These are phyloP conservation scores for Coemansia sp. DNA, from an alignment of 192 early-diverging fungal genomes.

Conservation along the genomic window DNA sequence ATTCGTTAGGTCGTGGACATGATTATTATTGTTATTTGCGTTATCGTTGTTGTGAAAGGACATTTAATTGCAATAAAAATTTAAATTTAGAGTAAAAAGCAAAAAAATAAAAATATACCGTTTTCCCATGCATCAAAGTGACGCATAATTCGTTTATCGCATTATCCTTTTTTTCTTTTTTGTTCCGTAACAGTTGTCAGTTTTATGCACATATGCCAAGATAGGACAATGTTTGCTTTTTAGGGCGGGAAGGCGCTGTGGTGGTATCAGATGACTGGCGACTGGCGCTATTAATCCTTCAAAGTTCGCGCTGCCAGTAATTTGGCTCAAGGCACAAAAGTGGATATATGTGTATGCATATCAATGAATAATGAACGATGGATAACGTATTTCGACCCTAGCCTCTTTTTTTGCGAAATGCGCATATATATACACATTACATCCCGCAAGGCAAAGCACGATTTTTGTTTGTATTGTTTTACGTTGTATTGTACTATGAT, in stretches of 20 bases:
- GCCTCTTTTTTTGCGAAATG: background rate
- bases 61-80: conserved; percentile 3
- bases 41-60: conserved; percentile 1
- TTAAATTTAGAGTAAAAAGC: background rate
- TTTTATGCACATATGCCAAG: background rate
- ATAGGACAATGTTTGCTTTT: background rate
- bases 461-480: background rate
- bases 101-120: background rate
- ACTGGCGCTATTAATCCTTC: background rate
- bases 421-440: background rate
- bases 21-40: background rate
- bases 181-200: background rate
- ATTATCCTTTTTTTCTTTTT: background rate
- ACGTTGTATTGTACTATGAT: background rate
- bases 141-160: background rate
- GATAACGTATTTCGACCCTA: background rate
- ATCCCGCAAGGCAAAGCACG: conserved; percentile 1
- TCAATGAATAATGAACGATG: background rate
- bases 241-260: background rate
- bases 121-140: background rate
- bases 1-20: background rate
- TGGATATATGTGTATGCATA: background rate
- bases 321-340: background rate
- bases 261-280: background rate
- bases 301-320: background rate